Conservation (phyloP, 441 rosid genomes). For the Cnidoscolus chayamansa region DNA sequence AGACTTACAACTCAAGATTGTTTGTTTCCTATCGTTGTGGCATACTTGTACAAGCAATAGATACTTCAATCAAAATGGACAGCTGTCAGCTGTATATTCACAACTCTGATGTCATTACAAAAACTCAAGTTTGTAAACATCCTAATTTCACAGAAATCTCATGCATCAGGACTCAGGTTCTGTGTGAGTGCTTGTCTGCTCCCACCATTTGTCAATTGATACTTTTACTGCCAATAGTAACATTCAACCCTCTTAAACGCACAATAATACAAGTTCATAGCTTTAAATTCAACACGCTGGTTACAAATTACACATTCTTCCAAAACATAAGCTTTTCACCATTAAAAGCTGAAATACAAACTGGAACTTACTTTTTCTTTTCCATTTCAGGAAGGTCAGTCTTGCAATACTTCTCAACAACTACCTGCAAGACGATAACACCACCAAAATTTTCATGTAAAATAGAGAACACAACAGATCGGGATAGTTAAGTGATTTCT, state of each 20-base stretch:
- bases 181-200: not conserved
- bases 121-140: not conserved
- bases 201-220: not conserved
- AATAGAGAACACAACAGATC: not conserved
- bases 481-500: not conserved
- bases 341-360: not conserved
- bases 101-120: not conserved
- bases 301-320: not conserved
- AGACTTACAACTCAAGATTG: not conserved
- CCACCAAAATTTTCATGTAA: constrained; percentile 3
- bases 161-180: not conserved
- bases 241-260: not conserved
- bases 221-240: not conserved
- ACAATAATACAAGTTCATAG: not conserved
- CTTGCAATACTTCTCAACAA: constrained; percentile 70
- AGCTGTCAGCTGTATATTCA: not conserved
- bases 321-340: not conserved
- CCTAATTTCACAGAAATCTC: not conserved
- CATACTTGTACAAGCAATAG: not conserved
- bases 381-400: constrained; percentile 78
- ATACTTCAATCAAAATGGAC: not conserved
- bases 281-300: not conserved
- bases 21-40: not conserved
- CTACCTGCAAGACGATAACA: constrained; percentile 45
- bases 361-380: constrained; percentile 65